Evolutionary conservation across 352 stramenopile genomes (phyloP).

Genomic region (Phytophthora idaei): DNA sequence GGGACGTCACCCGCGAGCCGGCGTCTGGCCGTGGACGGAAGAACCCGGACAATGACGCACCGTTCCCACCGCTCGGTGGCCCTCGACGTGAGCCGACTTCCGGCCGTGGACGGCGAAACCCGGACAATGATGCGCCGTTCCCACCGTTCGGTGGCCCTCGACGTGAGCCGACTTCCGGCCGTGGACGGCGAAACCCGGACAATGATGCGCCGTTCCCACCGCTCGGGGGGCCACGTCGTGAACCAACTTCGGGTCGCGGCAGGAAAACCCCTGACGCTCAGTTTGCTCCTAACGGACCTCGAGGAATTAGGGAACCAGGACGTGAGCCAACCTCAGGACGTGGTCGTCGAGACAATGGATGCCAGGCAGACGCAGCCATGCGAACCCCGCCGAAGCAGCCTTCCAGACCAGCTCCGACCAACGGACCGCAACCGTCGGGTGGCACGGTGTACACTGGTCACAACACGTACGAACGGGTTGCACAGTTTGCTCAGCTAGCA

Average conservation of each 20-base stretch:
- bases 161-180: slow-evolving; percentile 17
- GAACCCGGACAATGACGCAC: slow-evolving; percentile 4
- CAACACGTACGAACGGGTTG: slow-evolving; percentile 32
- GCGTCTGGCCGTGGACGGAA: slow-evolving; percentile 6
- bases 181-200: slow-evolving; percentile 6
- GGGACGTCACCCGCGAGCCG: slow-evolving; percentile 13
- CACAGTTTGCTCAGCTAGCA: slow-evolving; percentile 38
- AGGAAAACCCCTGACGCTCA: slow-evolving; percentile 10
- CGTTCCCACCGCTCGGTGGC: background rate
- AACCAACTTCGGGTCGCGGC: slow-evolving; percentile 22
- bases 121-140: slow-evolving; percentile 3
- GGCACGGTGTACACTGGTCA: slow-evolving; percentile 36
- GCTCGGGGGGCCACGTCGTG: slow-evolving; percentile 3
- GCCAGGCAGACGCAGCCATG: slow-evolving; percentile 17
- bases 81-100: slow-evolving; percentile 18
- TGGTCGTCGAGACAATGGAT: slow-evolving; percentile 14
- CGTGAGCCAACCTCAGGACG: slow-evolving; percentile 27
- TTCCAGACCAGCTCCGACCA: slow-evolving; percentile 12
- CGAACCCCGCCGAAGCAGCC: slow-evolving; percentile 12
- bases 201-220: slow-evolving; percentile 8
- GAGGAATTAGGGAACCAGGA: slow-evolving; percentile 11
- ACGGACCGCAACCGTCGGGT: slow-evolving; percentile 10
- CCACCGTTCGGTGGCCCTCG: slow-evolving; percentile 1
- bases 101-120: slow-evolving; percentile 4
- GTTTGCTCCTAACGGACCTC: slow-evolving; percentile 14